A percentile compares a stretch with the other conserved stretches of the same genome.
phyloP scores from a whole-genome alignment of 192 early-diverging fungal species.

The Thamnidium elegans region DNA sequence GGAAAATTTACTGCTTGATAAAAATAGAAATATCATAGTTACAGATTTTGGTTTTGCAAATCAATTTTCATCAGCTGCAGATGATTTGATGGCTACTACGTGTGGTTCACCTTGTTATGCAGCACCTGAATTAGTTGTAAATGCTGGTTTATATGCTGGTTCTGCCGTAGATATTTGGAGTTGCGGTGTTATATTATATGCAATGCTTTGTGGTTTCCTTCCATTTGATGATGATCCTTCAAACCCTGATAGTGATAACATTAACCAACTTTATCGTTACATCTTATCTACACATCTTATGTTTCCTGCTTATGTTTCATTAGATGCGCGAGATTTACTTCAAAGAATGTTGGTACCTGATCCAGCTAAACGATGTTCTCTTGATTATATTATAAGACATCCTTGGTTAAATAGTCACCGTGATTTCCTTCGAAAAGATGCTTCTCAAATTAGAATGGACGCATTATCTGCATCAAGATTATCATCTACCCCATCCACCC shows the following conservation, averaged over 20 bases:
- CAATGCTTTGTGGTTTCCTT: slow-evolving; percentile 70
- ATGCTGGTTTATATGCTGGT: slow-evolving; percentile 77
- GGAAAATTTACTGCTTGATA: slow-evolving; percentile 83
- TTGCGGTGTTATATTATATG: slow-evolving; percentile 84
- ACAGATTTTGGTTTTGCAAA: slow-evolving; percentile 92
- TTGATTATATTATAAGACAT: slow-evolving; percentile 61
- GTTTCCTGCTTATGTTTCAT: slow-evolving; percentile 68
- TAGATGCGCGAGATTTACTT: slow-evolving; percentile 63
- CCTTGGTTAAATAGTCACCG: slow-evolving; percentile 42
- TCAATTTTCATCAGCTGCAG: slow-evolving; percentile 52
- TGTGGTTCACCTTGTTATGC: slow-evolving; percentile 92
- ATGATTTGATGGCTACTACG: slow-evolving; percentile 70
- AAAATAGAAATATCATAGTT: slow-evolving; percentile 74
- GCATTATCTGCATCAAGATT: not conserved
- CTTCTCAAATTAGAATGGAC: not conserved
- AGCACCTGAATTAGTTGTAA: slow-evolving; percentile 87
- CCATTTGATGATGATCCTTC: slow-evolving; percentile 75
- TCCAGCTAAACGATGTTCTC: slow-evolving; percentile 55
- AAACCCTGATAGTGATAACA: slow-evolving; percentile 71
- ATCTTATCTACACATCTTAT: slow-evolving; percentile 58
- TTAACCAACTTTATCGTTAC: slow-evolving; percentile 60
- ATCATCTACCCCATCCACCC: not conserved
- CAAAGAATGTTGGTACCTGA: slow-evolving; percentile 75
- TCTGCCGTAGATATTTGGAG: slow-evolving; percentile 86
- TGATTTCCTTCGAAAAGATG: not conserved